Evolutionary conservation across 2,329 filamentous ascomycete species (phyloP), one percentile per base, ranked within the genome.

Genomic region (Coniochaeta hoffmannii): DNA sequence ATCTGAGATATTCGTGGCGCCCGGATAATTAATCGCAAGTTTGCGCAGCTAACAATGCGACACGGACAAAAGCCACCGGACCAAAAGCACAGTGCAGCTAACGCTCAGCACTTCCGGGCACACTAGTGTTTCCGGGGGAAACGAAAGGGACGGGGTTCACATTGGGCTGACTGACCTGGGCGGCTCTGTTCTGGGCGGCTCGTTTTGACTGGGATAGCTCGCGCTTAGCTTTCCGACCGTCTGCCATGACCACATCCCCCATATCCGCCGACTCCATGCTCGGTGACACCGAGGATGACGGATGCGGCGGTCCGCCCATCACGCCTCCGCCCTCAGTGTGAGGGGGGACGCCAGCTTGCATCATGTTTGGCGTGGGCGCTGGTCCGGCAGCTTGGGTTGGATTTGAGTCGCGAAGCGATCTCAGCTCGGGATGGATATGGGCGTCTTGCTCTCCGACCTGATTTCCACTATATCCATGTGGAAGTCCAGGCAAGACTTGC

Each of bases 201-300:
- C 94, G 88, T 76, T 97, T 99, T 35, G 91, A 96, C 46, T 92
- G 94, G 26, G 92, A 97, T 58, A 99, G 76, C 73, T 97, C 93
- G 54, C 94, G 83, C 72, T 96, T 96, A 12, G 86, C 86, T 72
- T 94, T 93, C 53, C 86, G 80, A 60, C 85, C 82, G 60, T 88
- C 73, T 61, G 74, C 61, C 6, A 62, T 61, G 4, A 62, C 60
- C 14, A 68, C 64, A 28, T 74, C 71, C 24, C 65, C 67, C n/a
- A 68, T 62, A 35, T 66, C 65, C 17, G 59, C 57, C 4, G 62
- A 55, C 49, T 64, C 64, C 32, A 68, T 67, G 10, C 64, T 59
- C 6, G 64, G 58, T 3, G 57, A 51, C n/a, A 51, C 28, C 2
- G 49, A 51, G 3, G 49, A 51, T 12, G 49, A 51, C 26, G 49